Evolutionary conservation across 129 eudicot species (phyloP).

Genomic region (Pseudognaphalium luteoalbum): DNA sequence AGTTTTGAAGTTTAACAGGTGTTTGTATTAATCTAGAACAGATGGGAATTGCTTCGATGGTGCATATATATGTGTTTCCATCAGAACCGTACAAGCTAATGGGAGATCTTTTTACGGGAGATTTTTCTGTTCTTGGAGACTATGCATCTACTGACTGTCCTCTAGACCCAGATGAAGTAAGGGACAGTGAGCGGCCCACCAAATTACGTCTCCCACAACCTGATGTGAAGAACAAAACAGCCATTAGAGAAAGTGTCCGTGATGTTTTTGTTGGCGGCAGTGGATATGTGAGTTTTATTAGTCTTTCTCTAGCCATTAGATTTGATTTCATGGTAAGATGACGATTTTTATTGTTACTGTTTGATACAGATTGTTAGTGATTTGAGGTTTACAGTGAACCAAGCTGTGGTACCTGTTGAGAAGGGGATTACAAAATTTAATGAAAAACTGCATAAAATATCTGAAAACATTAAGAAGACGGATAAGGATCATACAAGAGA

Average conservation of each 20-base stretch:
- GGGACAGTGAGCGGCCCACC: slow-evolving; percentile 93
- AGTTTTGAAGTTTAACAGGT: slow-evolving; percentile 38
- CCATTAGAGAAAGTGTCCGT: slow-evolving; percentile 78
- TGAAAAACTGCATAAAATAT: slow-evolving; percentile 67
- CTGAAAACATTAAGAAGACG: slow-evolving; percentile 80
- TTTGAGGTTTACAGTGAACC: slow-evolving; percentile 74
- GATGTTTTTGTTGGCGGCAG: slow-evolving; percentile 94
- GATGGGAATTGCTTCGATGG: slow-evolving; percentile 97
- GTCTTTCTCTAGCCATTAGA: neutral
- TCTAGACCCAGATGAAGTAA: slow-evolving; percentile 87
- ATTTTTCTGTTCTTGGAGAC: slow-evolving; percentile 87
- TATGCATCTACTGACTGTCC: slow-evolving; percentile 89
- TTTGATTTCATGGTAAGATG: neutral
- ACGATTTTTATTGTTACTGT: neutral
- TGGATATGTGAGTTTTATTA: slow-evolving; percentile 68
- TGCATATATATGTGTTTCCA: slow-evolving; percentile 90
- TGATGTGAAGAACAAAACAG: slow-evolving; percentile 62
- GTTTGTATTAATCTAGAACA: slow-evolving; percentile 66
- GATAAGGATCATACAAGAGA: slow-evolving; percentile 76
- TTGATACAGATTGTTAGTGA: slow-evolving; percentile 78
- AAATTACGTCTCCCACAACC: slow-evolving; percentile 90
- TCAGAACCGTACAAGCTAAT: slow-evolving; percentile 84
- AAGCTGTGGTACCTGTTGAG: slow-evolving; percentile 88
- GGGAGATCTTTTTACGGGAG: slow-evolving; percentile 67
- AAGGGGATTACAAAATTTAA: slow-evolving; percentile 84